Evolutionary conservation across 2,329 filamentous ascomycete species (phyloP), one percentile per base, ranked within the genome.

Genomic region (Cadophora luteo-olivacea): DNA sequence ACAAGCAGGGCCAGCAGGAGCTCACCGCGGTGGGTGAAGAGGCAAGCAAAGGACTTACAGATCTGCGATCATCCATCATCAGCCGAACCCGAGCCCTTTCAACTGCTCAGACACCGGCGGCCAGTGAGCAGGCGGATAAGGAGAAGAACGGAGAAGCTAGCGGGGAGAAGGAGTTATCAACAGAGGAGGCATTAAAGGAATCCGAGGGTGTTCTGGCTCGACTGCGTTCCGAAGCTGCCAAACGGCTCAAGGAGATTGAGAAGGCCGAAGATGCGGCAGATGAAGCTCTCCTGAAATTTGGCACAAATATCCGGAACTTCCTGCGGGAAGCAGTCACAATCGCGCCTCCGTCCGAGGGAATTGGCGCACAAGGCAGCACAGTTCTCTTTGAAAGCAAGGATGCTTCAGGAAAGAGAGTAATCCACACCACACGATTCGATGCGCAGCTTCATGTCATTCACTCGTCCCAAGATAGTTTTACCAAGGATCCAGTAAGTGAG

Each of bases 371-470:
- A 73, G 82, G 83, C n/a, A 84, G 79, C 73, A 84, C 91, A 61
- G 88, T 97, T 38, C 84, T 97, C 4, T 99, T 98, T 76, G 96
- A 98, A 82, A 97, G 93, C 77, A 97, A 95, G 79, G 95, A 97
- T 80, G 89, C 92, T 5, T 87, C 89, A 61, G 95, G 94, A 32
- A 97, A 96, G 84, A 87, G 96, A 66, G 93, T 98, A 19, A 97
- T 98, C 72, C 96, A 99, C 79, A 92, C 93, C 0, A 97, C 94
- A 63, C 87, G 96, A 70, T 95, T 97, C 78, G 96, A 99, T 77
- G 96, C 96, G 0, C 96, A 98, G 80, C 84, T 99, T 70, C 95
- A 99, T 78, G 94, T 97, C 41, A 94, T 99, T 69, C 96, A 99
- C 80, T 94, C 93, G 4, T 92, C 89, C 24, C 80, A 90, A 49